Base-by-base conservation (phyloP, 305 asterid species). In the Petunia hybrid region DNA sequence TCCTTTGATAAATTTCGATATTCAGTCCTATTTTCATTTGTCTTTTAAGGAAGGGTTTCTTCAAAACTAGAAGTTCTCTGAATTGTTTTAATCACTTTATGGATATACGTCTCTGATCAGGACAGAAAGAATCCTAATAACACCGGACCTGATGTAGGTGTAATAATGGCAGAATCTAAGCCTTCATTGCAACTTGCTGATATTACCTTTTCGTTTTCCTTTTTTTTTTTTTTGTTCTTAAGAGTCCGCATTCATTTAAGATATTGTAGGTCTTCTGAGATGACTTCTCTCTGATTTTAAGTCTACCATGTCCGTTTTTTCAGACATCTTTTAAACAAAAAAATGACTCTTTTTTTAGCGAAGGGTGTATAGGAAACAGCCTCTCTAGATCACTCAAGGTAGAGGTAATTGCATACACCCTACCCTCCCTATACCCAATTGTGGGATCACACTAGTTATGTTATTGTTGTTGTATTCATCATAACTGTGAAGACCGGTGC, bases 1-100 rank as follows among this genome's bases (percentile, higher is more conserved):
- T 31, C 77, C 57, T 31, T 70, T 22, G 60, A 22, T 70, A 5
- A 16, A 5, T 70, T 70, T 39, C 31, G 22, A 16, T 22, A 45
- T 70, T 31, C 2, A 2, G 22, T 70, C 77, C 77, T 70, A 71
- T 71, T 71, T 45, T 71, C 43, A 45, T 69, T 69, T 40, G 40
- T 43, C 53, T 43, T 69, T 69, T 71, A 71, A 71, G 36, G 61
- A 31, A 71, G 61, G 77, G 22, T 71, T 71, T 71, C 61, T 48
- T 43, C 61, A 71, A 71, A 70, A 46, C 31, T 5, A 70, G 77
- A 31, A 45, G 60, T 70, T 46, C 60, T 14, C 16, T 56, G 45
- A 46, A 31, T 46, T 48, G 43, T 22, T 46, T 38, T 71, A 46
- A 46, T 71, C 59, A 42, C 43, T 46, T 22, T 22, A 22, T 22